Evolutionary conservation across 805 yeast species (phyloP), one percentile per base, ranked within the genome.

Genomic region (Pichia insulana): DNA sequence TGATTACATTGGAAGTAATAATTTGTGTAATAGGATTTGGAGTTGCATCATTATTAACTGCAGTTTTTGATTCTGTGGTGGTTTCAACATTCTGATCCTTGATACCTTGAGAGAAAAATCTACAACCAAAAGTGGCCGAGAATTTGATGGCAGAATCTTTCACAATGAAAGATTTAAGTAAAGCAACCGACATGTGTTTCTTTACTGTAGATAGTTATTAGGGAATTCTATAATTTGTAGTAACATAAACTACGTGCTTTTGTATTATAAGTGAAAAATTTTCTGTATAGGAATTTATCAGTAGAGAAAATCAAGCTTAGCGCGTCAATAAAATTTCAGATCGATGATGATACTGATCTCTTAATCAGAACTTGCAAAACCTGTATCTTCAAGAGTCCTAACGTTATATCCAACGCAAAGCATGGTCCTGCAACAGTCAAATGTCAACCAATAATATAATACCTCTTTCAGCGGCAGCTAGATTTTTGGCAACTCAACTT

Each of bases 1-100:
- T 46, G 15, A 59, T 59, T 12, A 45, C 39, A 17, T 32, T 44
- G 7, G 51, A 45, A 10, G 49, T 45, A 12, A 48, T 45, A 10
- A 48, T 31, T n/a, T 30, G 32, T 3, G 36, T 25, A 8, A 10
- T n/a, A 18, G 1, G 7, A 11, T 22, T 16, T 19, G 10, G 7
- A 3, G 36, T 18, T 9, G n/a, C n/a, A n/a, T 15, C 28, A 7
- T 13, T 15, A 20, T 30, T 26, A 13, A 11, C 27, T 11, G 11
- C 17, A 17, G 15, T 19, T 33, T 5, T 17, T 18, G 13, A 15
- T 25, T 39, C 15, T 10, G 31, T 19, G n/a, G 18, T 27, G n/a
- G 18, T 27, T 22, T 40, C 22, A 27, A 28, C 39, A 22, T 34
- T 20, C 7, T 39, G 37, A 27, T 25, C 30, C 26, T 25, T 33